phyloP scores from a whole-genome alignment of 208 protist genomes.

The Borovskyia barvae region DNA sequence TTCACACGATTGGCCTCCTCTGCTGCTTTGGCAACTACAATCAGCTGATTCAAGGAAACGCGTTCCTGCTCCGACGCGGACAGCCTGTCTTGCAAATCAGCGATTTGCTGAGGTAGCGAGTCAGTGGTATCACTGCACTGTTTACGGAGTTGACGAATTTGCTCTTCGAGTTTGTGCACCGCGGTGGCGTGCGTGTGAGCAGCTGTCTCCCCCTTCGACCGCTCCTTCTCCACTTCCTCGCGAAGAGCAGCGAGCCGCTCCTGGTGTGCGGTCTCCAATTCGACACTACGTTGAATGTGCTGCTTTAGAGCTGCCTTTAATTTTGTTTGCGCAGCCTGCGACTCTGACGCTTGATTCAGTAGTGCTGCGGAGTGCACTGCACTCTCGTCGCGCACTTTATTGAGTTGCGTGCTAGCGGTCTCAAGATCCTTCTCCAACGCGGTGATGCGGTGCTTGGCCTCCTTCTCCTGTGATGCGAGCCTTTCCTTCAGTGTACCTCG shows the following conservation, averaged over 20 bases:
- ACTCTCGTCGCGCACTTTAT: neutral
- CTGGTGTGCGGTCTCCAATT: neutral
- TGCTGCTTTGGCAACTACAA: neutral
- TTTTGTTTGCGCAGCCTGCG: neutral
- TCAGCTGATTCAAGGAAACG: no score
- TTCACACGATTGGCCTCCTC: neutral
- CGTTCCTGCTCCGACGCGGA: neutral
- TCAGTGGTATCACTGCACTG: neutral
- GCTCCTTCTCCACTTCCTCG: conserved; percentile 9
- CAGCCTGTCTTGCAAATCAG: conserved; percentile 11
- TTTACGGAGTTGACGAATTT: neutral
- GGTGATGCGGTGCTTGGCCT: neutral
- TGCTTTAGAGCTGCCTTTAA: neutral
- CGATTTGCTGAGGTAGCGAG: conserved; percentile 4
- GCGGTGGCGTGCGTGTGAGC: neutral
- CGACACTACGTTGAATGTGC: neutral
- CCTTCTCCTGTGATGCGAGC: neutral
- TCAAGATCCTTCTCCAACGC: neutral
- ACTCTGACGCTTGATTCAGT: neutral
- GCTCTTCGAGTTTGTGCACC: neutral
- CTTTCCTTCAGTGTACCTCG: neutral
- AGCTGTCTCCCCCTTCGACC: neutral
- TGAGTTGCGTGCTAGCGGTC: neutral
- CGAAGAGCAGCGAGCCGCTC: neutral
- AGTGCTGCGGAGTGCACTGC: neutral